A percentile compares a stretch with the other conserved stretches of the same genome.
phyloP scores from a whole-genome alignment of 805 yeast genomes.

The Ogataea methylovora region DNA sequence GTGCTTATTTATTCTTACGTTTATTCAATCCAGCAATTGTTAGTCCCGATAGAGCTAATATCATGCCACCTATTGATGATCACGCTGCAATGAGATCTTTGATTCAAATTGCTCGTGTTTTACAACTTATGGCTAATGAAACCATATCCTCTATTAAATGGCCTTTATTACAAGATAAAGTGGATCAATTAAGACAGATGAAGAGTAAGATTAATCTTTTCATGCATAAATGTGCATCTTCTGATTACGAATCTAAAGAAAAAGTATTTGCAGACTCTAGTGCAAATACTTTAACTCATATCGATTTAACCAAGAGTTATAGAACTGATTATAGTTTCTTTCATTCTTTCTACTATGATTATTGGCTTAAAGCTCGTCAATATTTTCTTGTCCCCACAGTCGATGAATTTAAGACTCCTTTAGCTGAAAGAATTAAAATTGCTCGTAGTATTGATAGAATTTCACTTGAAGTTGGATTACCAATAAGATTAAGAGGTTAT shows the following conservation, averaged over 20 bases:
- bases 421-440: slow-evolving; percentile 14
- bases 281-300: too few species aligned
- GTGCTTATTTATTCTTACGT: slow-evolving; percentile 78
- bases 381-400: not conserved
- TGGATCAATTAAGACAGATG: slow-evolving; percentile 32
- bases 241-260: slow-evolving; percentile 3
- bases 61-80: slow-evolving; percentile 10
- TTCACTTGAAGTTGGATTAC: slow-evolving; percentile 49
- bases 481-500: slow-evolving; percentile 45
- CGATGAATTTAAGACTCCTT: slow-evolving; percentile 2
- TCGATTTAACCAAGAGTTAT: too few species aligned
- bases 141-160: slow-evolving; percentile 59
- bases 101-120: slow-evolving; percentile 71
- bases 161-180: slow-evolving; percentile 36
- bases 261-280: slow-evolving; percentile 6
- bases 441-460: slow-evolving; percentile 39
- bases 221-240: slow-evolving; percentile 22
- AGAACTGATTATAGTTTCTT: slow-evolving; percentile 18
- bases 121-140: slow-evolving; percentile 85
- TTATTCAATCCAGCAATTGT: slow-evolving; percentile 86
- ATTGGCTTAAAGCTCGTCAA: slow-evolving; percentile 30
- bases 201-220: slow-evolving; percentile 32
- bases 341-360: slow-evolving; percentile 43
- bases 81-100: slow-evolving; percentile 48
- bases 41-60: slow-evolving; percentile 59